Percentiles rank a stretch among this genome's conserved stretches.
These are phyloP conservation scores for Zymoseptoria ardabiliae DNA, from an alignment of 2,329 filamentous ascomycete genomes.

Conservation along the genomic window DNA sequence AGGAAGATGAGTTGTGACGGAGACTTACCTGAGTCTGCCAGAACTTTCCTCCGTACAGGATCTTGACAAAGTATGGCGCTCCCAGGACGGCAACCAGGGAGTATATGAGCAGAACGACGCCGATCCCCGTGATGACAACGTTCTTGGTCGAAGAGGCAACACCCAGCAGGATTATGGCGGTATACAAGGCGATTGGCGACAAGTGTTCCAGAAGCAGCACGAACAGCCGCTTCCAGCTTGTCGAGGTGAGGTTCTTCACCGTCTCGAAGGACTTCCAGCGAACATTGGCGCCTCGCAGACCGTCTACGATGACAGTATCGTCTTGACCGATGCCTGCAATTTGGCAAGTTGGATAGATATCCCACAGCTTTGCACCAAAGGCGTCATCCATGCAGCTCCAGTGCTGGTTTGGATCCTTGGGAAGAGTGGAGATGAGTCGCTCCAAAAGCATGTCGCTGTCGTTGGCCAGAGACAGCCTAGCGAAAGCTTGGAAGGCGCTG, in stretches of 20 bases:
- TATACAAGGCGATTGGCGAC: conserved; percentile 11
- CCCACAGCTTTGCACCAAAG: conserved; percentile 39
- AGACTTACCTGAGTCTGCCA: conserved; percentile 30
- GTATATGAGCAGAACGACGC: conserved; percentile 17
- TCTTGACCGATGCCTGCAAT: conserved; percentile 37
- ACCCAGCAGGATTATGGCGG: conserved; percentile 2
- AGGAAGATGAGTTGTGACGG: background rate
- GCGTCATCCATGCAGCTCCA: conserved; percentile 39
- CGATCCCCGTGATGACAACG: background rate
- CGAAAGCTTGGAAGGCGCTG: conserved; percentile 42
- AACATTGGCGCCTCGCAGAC: conserved; percentile 36
- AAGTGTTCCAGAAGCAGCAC: conserved; percentile 2
- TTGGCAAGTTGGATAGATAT: conserved; percentile 37
- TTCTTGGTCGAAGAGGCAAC: background rate
- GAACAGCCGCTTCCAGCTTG: conserved; percentile 1
- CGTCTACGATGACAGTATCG: conserved; percentile 39
- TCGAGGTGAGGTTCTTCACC: conserved; percentile 18
- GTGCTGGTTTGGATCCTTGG: conserved; percentile 26
- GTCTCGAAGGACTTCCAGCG: conserved; percentile 37
- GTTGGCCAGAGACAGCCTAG: conserved; percentile 41
- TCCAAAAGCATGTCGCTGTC: conserved; percentile 41
- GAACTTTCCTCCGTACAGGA: conserved; percentile 36
- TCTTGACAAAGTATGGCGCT: conserved; percentile 30
- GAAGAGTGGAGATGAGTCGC: conserved; percentile 39
- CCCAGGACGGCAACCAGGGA: conserved; percentile 25